Evolutionary conservation across 352 stramenopile species (phyloP), one percentile per base, ranked within the genome.

Genomic region (Pythium volutum): DNA sequence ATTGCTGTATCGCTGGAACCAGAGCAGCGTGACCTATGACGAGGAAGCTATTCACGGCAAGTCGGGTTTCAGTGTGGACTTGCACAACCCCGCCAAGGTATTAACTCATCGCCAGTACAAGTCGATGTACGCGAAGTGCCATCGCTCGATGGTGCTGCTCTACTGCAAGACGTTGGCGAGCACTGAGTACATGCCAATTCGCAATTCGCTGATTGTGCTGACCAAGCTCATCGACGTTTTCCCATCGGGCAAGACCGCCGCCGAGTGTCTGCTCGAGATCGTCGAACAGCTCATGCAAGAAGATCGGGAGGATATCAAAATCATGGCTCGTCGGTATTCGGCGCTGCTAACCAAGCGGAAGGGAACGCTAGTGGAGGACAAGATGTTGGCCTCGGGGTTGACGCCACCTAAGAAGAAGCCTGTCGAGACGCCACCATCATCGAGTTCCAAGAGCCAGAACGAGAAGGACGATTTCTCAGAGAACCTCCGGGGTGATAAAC

Each of bases 191-290:
- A 95, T 95, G 86, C 71, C 73, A 8, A 93, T 91, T 46, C 81
- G 87, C 39, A 93, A 92, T 70, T 89, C 84, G 48, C 69, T 96
- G 11, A 76, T 96, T 34, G 75, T 96, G 18, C 66, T 96, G n/a
- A 95, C 79, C n/a, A 96, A 96, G 65, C 62, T 93, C 20, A 92
- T 93, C 46, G 85, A 93, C 43, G 85, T 95, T 2, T 96, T 93
- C 51, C 87, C 87, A 3, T 75, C 75, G 29, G 75, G 76, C 14
- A 79, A 77, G 27, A 74, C 69, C 22, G 83, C 77, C 8, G 81
- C 79, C 18, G 79, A 89, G 34, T 67, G 74, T 36, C 63, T 95
- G 57, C 55, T 93, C n/a, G 68, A 66, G 23, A 79, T 89, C 9
- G 76, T 93, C 20, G 77, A 92, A 39, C 67, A 52, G 16, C 66